These are phyloP conservation scores for Graphilbum fragrans DNA, from an alignment of 2,329 filamentous ascomycete genomes.

Conservation along the genomic window DNA sequence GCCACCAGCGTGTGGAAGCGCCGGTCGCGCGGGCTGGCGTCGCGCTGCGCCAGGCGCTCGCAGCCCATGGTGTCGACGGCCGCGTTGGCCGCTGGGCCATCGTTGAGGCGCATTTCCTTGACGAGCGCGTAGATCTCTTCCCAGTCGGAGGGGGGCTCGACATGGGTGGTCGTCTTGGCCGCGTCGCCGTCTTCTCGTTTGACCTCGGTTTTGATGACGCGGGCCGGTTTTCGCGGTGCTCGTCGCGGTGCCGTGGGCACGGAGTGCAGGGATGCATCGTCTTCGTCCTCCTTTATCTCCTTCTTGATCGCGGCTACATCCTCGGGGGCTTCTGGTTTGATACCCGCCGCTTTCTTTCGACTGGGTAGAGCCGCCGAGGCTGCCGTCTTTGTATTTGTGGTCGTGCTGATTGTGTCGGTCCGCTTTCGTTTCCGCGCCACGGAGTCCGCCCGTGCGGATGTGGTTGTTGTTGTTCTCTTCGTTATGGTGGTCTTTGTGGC, in stretches of 20 bases:
- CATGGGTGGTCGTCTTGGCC: conserved; percentile 7
- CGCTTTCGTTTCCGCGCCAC: too few relatives aligned
- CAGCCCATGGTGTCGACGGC: conserved; percentile 98
- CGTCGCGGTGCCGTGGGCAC: conserved; percentile 4
- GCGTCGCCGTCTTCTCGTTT: not conserved
- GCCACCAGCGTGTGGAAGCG: conserved; percentile 80
- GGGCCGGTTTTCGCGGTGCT: conserved; percentile 12
- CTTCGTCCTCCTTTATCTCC: not conserved
- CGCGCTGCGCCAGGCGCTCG: conserved; percentile 53
- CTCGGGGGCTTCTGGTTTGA: not conserved
- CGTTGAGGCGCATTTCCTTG: conserved; percentile 57
- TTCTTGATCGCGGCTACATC: not conserved
- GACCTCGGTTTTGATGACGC: conserved; percentile 4
- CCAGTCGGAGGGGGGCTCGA: conserved; percentile 67
- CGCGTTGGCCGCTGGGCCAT: conserved; percentile 52
- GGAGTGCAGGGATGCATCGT: conserved; percentile 24
- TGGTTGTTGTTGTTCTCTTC: conserved; percentile 12
- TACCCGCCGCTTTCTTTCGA: not conserved
- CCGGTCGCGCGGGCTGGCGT: conserved; percentile 39
- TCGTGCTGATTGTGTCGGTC: too few relatives aligned
- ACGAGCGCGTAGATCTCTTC: conserved; percentile 67
- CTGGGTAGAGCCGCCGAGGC: not conserved
- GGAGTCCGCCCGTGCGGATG: too few relatives aligned
- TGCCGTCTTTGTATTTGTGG: not conserved
- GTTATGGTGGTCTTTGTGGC: conserved; percentile 18